These are phyloP conservation scores for Dioscorea cayenensis DNA, from an alignment of 116 monocot species.

Conservation along the genomic window DNA sequence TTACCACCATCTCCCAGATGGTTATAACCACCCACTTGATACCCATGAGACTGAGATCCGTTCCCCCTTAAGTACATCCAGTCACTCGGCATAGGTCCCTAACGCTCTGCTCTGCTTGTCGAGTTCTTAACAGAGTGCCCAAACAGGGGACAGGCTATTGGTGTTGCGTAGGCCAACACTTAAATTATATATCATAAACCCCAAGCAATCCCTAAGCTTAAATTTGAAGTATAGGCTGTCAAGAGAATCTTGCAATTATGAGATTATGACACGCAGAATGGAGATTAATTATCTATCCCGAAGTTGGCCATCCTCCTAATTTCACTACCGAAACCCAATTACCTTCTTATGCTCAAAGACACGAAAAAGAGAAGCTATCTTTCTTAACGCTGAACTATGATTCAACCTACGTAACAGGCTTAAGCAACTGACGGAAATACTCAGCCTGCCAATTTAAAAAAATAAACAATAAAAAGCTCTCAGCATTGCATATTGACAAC, in stretches of 20 bases:
- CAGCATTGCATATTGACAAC: neutral
- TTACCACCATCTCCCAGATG: slow-evolving; percentile 12
- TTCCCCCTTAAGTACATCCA: slow-evolving; percentile 19
- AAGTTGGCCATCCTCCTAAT: neutral
- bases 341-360: neutral
- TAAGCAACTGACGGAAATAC: slow-evolving; percentile 72
- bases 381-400: neutral
- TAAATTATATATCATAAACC: neutral
- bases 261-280: neutral
- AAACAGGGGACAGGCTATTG: neutral
- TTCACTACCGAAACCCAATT: neutral
- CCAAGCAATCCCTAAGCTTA: slow-evolving; percentile 1
- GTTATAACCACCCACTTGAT: slow-evolving; percentile 15
- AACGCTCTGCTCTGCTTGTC: neutral
- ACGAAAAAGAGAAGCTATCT: neutral
- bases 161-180: neutral
- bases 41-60: slow-evolving; percentile 9
- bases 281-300: slow-evolving; percentile 4
- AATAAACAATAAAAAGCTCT: slow-evolving; percentile 5
- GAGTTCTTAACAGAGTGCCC: neutral
- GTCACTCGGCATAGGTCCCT: slow-evolving; percentile 47
- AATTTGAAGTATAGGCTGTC: neutral
- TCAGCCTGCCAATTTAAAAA: slow-evolving; percentile 42
- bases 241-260: neutral
- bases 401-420: slow-evolving; percentile 76